phyloP scores from a whole-genome alignment of 176 grass and related monocot species.

The Oryza rufipogon region DNA sequence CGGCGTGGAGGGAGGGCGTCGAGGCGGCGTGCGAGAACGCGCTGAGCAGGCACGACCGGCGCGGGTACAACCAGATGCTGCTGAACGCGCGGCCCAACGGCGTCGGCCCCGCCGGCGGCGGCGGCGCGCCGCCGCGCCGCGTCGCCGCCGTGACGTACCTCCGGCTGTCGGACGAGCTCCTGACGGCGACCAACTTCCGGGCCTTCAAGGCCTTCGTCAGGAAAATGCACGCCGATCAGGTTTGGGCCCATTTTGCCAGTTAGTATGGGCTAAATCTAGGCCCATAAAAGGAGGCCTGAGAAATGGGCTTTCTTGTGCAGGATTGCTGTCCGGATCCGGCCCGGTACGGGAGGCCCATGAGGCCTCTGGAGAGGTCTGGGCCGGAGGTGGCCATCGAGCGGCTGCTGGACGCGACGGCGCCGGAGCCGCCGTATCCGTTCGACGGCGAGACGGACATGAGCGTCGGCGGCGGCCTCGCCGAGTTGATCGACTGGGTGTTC shows the following conservation, averaged over 20 bases:
- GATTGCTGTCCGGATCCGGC: conserved; percentile 57
- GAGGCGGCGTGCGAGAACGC: conserved; percentile 87
- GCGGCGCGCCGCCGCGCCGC: conserved; percentile 29
- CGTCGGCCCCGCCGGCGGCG: not conserved
- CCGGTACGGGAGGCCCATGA: conserved; percentile 48
- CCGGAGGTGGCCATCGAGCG: conserved; percentile 46
- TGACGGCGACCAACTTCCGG: conserved; percentile 54
- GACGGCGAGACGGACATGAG: conserved; percentile 70
- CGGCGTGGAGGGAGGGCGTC: conserved; percentile 71
- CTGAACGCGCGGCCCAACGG: conserved; percentile 66
- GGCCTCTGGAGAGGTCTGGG: conserved; percentile 56
- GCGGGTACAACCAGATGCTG: conserved; percentile 74
- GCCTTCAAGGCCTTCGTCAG: conserved; percentile 70
- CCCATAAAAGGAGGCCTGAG: not conserved
- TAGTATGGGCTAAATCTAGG: not conserved
- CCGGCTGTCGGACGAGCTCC: conserved; percentile 60
- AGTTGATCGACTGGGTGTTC: conserved; percentile 40
- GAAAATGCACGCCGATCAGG: conserved; percentile 81
- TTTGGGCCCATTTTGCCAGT: not conserved
- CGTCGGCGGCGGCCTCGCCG: conserved; percentile 49
- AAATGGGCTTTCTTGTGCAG: conserved; percentile 18
- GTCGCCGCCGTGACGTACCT: conserved; percentile 76
- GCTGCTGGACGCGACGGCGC: conserved; percentile 53
- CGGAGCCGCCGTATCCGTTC: conserved; percentile 57
- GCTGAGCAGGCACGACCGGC: conserved; percentile 61